Evolutionary conservation across 164 flowering plant species (phyloP), one percentile per base, ranked within the genome.

Genomic region (Nymphaea thermarum): DNA sequence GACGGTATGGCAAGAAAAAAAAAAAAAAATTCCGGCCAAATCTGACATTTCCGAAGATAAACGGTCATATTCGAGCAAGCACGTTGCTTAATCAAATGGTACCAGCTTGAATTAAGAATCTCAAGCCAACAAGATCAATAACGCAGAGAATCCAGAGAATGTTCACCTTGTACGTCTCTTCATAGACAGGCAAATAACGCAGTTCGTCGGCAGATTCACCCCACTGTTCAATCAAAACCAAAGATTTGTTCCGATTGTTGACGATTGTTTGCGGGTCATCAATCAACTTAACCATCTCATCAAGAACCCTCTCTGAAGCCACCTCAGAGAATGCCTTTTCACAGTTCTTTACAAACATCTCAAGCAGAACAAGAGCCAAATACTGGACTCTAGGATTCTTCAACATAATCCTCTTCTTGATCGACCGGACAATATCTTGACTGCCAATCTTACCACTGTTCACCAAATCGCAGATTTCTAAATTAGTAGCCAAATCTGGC

Each of bases 261-360:
- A 88, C 89, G 70, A 91, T 86, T 68, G 97, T 94, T 80, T 85
- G 88, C 17, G 96, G 96, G 72, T 94, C 97, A 78, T 94, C 97
- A 70, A 94, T 85, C 63, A 94, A 73, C 83, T 91, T 91, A 68
- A 94, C 98, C 93, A 94, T 91, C 81, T 94, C 98, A 83, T 94
- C 97, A 62, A 94, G 87, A 57, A 94, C 87, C 73, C 97, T 76
- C 80, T 94, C 98, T 4, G 98, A 84, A 1, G 97, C 98, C 51
- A 94, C 82, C 80, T 94, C 97, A 0, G 95, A 91, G 78, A 91
- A 91, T 2, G 95, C 93, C 84, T 87, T 88, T 75, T 91, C 97
- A 67, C 97, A 91, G 61, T 89, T 89, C 76, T 89, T 89, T 51
- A 80, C 90, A 68, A 76, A 65, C 3, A 90, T 83, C 74, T 91